Conservation (phyloP, 257 asterid genomes). For the Paulownia fortunei region DNA sequence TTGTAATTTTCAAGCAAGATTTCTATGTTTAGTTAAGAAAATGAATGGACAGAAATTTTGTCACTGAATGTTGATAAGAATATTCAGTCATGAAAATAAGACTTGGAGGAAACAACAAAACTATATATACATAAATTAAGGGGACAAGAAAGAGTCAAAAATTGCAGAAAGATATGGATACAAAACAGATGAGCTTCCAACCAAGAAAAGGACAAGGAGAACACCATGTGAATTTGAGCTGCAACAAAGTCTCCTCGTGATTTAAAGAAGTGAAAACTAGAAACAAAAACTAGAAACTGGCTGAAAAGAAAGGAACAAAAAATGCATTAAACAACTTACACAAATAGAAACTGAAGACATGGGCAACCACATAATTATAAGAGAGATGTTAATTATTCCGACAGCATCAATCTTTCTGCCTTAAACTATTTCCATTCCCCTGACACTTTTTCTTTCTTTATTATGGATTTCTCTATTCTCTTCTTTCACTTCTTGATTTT, state of each 20-base stretch:
- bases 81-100: slow-evolving; percentile 28
- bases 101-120: slow-evolving; percentile 32
- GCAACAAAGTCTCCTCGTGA: slow-evolving; percentile 32
- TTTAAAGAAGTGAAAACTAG: neutral
- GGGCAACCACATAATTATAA: slow-evolving; percentile 27
- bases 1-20: neutral
- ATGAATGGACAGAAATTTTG: slow-evolving; percentile 25
- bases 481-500: slow-evolving; percentile 9
- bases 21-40: slow-evolving; percentile 14
- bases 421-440: slow-evolving; percentile 39
- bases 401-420: slow-evolving; percentile 35
- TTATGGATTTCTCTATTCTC: slow-evolving; percentile 11
- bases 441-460: slow-evolving; percentile 17
- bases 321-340: slow-evolving; percentile 36
- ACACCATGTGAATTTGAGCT: slow-evolving; percentile 43
- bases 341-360: slow-evolving; percentile 28
- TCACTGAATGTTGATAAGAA: slow-evolving; percentile 31
- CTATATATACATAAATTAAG: slow-evolving; percentile 12
- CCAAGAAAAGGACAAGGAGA: slow-evolving; percentile 39
- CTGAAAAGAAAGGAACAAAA: slow-evolving; percentile 36
- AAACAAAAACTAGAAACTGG: slow-evolving; percentile 19
- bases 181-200: slow-evolving; percentile 35
- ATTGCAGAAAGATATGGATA: slow-evolving; percentile 43
- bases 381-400: slow-evolving; percentile 9
- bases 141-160: slow-evolving; percentile 37